phyloP scores from a whole-genome alignment of 306 rosid genomes.

The Gastrolobium villosum region DNA sequence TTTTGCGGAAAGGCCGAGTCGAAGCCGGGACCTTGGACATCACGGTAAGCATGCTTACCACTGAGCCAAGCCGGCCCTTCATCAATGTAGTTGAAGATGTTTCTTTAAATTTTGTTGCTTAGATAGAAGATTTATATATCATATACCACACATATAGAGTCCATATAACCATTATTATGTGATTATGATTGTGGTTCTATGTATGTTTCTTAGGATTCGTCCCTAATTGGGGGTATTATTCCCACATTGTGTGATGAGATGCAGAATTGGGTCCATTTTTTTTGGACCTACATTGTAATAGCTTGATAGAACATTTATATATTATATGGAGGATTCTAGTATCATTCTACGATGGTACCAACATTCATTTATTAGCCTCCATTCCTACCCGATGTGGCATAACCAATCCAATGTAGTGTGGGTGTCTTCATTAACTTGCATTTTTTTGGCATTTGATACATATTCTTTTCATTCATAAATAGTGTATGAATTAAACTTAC shows the following conservation, averaged over 20 bases:
- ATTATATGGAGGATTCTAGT: background rate
- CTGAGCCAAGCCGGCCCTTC: too few species aligned
- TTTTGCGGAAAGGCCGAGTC: too few species aligned
- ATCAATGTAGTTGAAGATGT: slow-evolving; percentile 56
- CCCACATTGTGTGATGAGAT: slow-evolving; percentile 67
- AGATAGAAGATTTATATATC: slow-evolving; percentile 24
- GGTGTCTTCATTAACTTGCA: too few species aligned
- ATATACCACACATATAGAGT: slow-evolving; percentile 50
- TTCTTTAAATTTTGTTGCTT: slow-evolving; percentile 11
- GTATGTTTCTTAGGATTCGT: slow-evolving; percentile 56
- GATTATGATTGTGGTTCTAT: slow-evolving; percentile 41
- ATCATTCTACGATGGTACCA: background rate
- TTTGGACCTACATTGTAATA: slow-evolving; percentile 45
- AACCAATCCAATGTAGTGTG: too few species aligned
- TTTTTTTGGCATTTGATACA: too few species aligned
- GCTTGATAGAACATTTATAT: slow-evolving; percentile 41
- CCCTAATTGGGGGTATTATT: slow-evolving; percentile 59
- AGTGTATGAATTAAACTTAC: too few species aligned
- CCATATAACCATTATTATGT: slow-evolving; percentile 34
- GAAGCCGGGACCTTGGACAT: too few species aligned
- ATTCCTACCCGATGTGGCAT: background rate
- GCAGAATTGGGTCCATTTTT: slow-evolving; percentile 37
- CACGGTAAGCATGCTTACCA: too few species aligned
- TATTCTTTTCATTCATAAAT: too few species aligned
- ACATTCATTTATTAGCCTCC: background rate